Base-by-base conservation (phyloP, 2,329 filamentous ascomycete genomes). In the Sporothrix dimorphospora region DNA sequence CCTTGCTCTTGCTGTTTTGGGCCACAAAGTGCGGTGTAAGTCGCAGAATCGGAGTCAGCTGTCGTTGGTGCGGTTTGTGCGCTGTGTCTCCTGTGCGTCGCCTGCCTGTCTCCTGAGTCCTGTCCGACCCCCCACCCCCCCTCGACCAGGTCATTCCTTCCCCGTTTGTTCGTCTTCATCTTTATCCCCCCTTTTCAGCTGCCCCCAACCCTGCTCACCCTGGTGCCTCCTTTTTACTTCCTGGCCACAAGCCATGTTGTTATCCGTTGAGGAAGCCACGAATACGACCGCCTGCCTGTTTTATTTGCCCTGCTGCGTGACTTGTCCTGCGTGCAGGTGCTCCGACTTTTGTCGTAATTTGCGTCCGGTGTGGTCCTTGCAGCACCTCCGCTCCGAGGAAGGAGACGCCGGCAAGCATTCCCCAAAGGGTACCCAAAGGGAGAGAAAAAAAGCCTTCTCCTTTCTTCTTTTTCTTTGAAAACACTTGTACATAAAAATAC, bases 1-100 rank as follows among this genome's bases (percentile, higher is more conserved):
- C 38, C 67, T 69, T 59, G 67, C 51, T 21, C 21, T 59, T 47
- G 21, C 67, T 69, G 21, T 34, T 47, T 34, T 57, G 38, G 38
- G 67, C 34, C 66, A 40, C 66, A 69, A 69, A 69, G 66, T 57
- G 47, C 38, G 66, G 49, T 57, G 66, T 69, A 55, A 57, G 66
- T 55, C 49, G 51, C 16, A 21, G 45, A 53, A 14, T 67, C 11
- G 61, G 66, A 38, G 66, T 69, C 66, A 53, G 66, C 12, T 40
- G 66, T 67, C 49, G 66, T 53, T 38, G 27, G 19, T 55, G 19
- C 30, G 30, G 40, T 47, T 65, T 30, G 61, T 65, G 40, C 59
- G 59, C 59, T 51, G 27, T 51, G 24, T 68, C 65, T 34, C 45
- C 65, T 51, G 42, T 66, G 63, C 63, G 45, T 49, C 61, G 38